Conservation (phyloP, 305 asterid species). For the Solanum chacoense region DNA sequence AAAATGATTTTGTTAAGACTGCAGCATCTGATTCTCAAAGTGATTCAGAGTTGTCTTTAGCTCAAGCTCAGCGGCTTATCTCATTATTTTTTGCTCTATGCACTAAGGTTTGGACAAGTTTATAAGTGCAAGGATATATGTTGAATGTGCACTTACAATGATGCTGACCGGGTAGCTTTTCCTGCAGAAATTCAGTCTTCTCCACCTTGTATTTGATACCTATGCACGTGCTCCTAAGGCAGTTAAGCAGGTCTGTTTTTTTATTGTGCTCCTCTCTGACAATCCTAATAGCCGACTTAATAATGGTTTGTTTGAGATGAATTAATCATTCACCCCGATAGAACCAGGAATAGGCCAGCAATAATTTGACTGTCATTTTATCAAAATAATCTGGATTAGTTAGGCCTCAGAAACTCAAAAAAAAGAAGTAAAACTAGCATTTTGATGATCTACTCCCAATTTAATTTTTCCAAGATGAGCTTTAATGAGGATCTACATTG, state of each 20-base stretch:
- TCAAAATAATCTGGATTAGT: background rate
- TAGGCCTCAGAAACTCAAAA: background rate
- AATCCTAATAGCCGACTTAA: background rate
- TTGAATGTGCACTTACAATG: background rate
- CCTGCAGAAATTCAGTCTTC: conserved; percentile 74
- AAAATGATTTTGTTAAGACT: conserved; percentile 31
- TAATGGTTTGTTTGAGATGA: background rate
- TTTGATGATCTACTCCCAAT: background rate
- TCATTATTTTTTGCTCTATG: conserved; percentile 83
- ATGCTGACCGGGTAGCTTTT: conserved; percentile 10
- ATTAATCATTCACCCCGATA: background rate
- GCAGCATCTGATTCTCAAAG: conserved; percentile 34
- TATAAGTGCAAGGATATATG: background rate
- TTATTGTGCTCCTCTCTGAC: conserved; percentile 3
- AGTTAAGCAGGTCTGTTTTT: conserved; percentile 68
- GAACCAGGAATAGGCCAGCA: background rate
- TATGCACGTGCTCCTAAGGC: conserved; percentile 69
- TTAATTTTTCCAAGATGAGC: background rate
- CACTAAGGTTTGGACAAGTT: conserved; percentile 36
- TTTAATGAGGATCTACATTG: background rate
- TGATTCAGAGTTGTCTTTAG: conserved; percentile 39
- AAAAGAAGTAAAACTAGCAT: background rate
- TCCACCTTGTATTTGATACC: conserved; percentile 65
- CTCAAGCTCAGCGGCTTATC: conserved; percentile 59
- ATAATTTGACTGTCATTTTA: background rate